phyloP scores from a whole-genome alignment of 164 flowering plant species.

The Liriodendron chinense region DNA sequence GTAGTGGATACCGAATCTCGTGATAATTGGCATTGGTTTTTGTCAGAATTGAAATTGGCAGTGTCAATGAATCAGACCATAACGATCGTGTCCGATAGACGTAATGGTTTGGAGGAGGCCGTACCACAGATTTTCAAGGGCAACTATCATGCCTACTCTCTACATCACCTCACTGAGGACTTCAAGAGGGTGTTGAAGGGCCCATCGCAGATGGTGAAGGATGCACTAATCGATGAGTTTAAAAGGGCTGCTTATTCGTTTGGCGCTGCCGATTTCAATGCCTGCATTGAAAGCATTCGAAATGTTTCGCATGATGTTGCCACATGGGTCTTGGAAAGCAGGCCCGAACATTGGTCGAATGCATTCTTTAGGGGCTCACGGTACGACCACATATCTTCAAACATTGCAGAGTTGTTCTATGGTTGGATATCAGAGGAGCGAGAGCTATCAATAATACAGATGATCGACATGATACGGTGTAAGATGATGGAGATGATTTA shows the following conservation, averaged over 20 bases:
- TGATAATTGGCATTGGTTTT: constrained; percentile 67
- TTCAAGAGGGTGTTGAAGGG: constrained; percentile 54
- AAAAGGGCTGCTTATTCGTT: constrained; percentile 65
- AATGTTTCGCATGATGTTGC: constrained; percentile 65
- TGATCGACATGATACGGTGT: constrained; percentile 5
- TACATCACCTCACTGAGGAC: constrained; percentile 41
- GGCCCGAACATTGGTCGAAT: constrained; percentile 79
- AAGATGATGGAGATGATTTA: constrained; percentile 15
- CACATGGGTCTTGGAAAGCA: constrained; percentile 61
- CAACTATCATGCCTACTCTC: constrained; percentile 46
- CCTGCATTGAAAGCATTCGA: constrained; percentile 53
- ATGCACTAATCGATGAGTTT: constrained; percentile 58
- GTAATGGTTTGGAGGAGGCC: constrained; percentile 43
- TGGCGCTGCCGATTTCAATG: constrained; percentile 46
- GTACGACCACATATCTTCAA: constrained; percentile 68
- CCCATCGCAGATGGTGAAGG: constrained; percentile 63
- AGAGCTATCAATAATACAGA: constrained; percentile 8
- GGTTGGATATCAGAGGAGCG: constrained; percentile 8
- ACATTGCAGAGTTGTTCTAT: constrained; percentile 55
- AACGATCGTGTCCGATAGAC: constrained; percentile 57
- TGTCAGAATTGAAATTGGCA: constrained; percentile 41
- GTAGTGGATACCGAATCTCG: constrained; percentile 51
- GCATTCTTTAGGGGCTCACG: constrained; percentile 66
- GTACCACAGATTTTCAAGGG: constrained; percentile 48
- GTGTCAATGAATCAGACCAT: constrained; percentile 35